A percentile compares a stretch with the other conserved stretches of the same genome.
Evolutionary conservation across 768 basidiomycete species (phyloP).

Genomic region (Mycena filopes): DNA sequence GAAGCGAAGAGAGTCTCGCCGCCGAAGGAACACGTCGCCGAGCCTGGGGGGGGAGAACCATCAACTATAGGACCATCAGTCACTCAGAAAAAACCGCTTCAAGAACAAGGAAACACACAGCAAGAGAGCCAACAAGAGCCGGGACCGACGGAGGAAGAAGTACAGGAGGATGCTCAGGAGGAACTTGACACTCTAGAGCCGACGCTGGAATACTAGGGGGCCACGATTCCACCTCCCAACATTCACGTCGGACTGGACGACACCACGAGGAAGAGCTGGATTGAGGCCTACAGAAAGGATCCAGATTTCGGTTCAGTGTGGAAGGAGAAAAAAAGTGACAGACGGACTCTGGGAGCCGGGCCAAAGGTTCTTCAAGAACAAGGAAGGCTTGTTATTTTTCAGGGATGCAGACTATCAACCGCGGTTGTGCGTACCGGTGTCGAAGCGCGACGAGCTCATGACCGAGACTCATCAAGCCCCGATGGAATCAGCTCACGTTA

Average conservation of each 20-base stretch:
- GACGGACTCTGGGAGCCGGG: slow-evolving; percentile 12
- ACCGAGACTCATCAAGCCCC: slow-evolving; percentile 11
- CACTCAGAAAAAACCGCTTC: too few relatives aligned
- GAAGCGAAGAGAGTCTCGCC: background rate
- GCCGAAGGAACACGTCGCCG: too few relatives aligned
- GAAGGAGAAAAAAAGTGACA: too few relatives aligned
- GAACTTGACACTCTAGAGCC: background rate
- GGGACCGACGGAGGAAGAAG: background rate
- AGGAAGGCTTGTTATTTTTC: slow-evolving; percentile 26
- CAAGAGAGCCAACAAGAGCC: too few relatives aligned
- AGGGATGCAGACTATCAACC: too few relatives aligned
- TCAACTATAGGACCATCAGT: too few relatives aligned
- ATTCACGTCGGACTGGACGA: background rate
- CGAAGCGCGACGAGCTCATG: background rate
- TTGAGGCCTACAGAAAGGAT: too few relatives aligned
- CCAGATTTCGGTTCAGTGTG: too few relatives aligned
- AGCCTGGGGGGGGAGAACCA: background rate
- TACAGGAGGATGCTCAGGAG: too few relatives aligned
- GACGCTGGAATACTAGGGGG: background rate
- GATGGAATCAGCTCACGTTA: slow-evolving; percentile 15
- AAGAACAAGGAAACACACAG: too few relatives aligned
- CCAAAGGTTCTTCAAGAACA: slow-evolving; percentile 22
- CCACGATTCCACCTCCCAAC: background rate
- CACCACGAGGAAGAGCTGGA: too few relatives aligned
- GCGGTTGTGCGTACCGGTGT: slow-evolving; percentile 29